Evolutionary conservation across 179 eudicot species (phyloP), one percentile per base, ranked within the genome.

Genomic region (Sideroxylon spinosum): DNA sequence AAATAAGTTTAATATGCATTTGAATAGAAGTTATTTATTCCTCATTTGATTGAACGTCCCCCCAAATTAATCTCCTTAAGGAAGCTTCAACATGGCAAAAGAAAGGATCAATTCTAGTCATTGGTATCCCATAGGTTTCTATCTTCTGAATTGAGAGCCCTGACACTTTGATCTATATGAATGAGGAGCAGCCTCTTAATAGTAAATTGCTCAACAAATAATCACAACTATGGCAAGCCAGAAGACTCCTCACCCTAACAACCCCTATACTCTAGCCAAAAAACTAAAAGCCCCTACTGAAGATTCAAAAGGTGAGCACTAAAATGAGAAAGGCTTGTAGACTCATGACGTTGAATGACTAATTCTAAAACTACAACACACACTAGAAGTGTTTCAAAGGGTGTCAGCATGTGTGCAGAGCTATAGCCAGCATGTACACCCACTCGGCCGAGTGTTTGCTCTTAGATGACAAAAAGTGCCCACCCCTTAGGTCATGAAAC

Each of bases 41-140:
- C 66, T 62, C 66, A 62, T 62, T 62, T 6, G 66, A 62, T 62
- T 62, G 66, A 62, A 62, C 8, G 66, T 60, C 64, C 64, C 64
- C 64, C 23, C 23, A 17, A 60, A 60, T 60, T 2, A 60, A 17
- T 60, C 64, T 62, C 66, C 20, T 62, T 62, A 0, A 62, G 66
- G 44, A 62, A 62, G 66, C 66, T 62, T 62, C 28, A 23, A 62
- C 66, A 62, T 62, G 66, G 26, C 12, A 0, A 62, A 62, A 62
- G 9, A 62, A 62, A 62, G 66, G 66, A 23, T 20, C 28, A 13
- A 56, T 56, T 56, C 16, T 20, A 56, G 2, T 56, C 60, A 56
- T 56, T 56, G 16, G 60, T 16, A 16, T 56, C 6, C n/a, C 60
- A 6, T 56, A 56, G 60, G 60, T 56, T 13, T 56, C 60, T 56